phyloP scores from a whole-genome alignment of 495 filamentous ascomycete species.

The Annulohypoxylon stygium region DNA sequence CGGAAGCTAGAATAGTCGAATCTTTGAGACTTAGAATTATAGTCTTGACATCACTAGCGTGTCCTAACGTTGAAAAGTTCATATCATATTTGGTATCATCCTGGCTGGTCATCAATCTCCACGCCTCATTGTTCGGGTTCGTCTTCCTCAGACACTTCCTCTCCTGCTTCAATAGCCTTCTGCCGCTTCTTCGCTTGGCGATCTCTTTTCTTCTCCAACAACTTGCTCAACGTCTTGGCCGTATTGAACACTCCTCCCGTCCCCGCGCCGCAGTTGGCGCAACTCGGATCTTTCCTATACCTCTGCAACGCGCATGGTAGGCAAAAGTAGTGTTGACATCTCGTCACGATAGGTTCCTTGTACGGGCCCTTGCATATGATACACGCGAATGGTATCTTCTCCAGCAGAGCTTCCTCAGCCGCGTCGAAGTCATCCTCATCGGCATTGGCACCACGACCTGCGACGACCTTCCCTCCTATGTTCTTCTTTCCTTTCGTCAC shows the following conservation, averaged over 20 bases:
- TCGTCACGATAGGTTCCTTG: constrained; percentile 84
- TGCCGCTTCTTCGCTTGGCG: constrained; percentile 74
- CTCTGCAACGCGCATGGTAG: constrained; percentile 85
- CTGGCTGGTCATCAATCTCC: background rate
- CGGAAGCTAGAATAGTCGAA: background rate
- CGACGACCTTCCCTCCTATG: constrained; percentile 70
- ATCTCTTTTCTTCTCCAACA: constrained; percentile 87
- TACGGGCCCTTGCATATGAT: constrained; percentile 89
- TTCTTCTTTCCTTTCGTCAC: constrained; percentile 81
- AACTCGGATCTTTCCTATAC: constrained; percentile 82
- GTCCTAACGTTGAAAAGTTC: background rate
- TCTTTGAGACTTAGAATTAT: background rate
- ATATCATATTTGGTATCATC: background rate
- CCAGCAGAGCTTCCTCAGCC: constrained; percentile 80
- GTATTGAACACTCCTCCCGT: constrained; percentile 92
- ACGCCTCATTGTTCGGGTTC: constrained; percentile 42
- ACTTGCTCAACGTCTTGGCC: constrained; percentile 82
- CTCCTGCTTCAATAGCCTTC: constrained; percentile 77
- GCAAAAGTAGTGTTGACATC: constrained; percentile 97
- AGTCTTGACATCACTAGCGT: background rate
- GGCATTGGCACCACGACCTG: constrained; percentile 62
- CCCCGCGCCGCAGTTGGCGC: constrained; percentile 85
- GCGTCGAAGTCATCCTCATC: constrained; percentile 70
- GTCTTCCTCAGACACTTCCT: constrained; percentile 76
- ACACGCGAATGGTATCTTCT: constrained; percentile 95